Conservation (phyloP, 495 filamentous ascomycete species). For the Chaetomium fimeti region DNA sequence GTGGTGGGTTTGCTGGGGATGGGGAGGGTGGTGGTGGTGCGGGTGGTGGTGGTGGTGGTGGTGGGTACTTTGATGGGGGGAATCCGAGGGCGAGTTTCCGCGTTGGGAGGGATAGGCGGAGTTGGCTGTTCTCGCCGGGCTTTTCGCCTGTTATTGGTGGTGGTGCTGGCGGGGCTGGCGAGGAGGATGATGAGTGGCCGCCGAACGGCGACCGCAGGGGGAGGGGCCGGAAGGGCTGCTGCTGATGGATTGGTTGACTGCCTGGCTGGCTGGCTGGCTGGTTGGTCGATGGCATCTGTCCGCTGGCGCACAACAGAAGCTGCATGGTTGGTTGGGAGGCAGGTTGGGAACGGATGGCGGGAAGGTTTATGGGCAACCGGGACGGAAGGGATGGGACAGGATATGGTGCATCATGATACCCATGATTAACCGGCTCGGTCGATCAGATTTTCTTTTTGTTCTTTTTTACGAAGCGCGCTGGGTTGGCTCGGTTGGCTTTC, state of each 20-base stretch:
- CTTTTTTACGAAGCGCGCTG: background rate
- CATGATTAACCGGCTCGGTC: slow-evolving; percentile 19
- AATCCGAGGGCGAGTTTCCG: slow-evolving; percentile 57
- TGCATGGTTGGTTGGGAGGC: too few relatives aligned
- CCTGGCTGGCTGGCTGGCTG: too few relatives aligned
- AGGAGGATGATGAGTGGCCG: slow-evolving; percentile 35
- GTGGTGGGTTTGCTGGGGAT: slow-evolving; percentile 10
- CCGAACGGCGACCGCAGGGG: slow-evolving; percentile 34
- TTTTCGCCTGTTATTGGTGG: slow-evolving; percentile 49
- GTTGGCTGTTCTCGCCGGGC: slow-evolving; percentile 57
- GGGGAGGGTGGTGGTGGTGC: slow-evolving; percentile 31
- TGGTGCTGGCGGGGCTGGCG: slow-evolving; percentile 26
- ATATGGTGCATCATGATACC: slow-evolving; percentile 19
- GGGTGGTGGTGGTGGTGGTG: slow-evolving; percentile 31
- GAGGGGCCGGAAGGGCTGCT: slow-evolving; percentile 21
- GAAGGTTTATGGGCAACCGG: too few relatives aligned
- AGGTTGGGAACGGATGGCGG: too few relatives aligned
- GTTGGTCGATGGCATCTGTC: too few relatives aligned
- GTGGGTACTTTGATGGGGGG: slow-evolving; percentile 47
- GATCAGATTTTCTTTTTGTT: background rate
- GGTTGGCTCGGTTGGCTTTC: slow-evolving; percentile 6
- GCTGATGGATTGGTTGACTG: slow-evolving; percentile 3
- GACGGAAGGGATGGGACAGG: background rate
- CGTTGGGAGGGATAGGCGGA: slow-evolving; percentile 60
- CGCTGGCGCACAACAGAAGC: too few relatives aligned